These are phyloP conservation scores for Bifiguratus adelaidae DNA, from an alignment of 192 early-diverging fungal genomes.

Conservation along the genomic window DNA sequence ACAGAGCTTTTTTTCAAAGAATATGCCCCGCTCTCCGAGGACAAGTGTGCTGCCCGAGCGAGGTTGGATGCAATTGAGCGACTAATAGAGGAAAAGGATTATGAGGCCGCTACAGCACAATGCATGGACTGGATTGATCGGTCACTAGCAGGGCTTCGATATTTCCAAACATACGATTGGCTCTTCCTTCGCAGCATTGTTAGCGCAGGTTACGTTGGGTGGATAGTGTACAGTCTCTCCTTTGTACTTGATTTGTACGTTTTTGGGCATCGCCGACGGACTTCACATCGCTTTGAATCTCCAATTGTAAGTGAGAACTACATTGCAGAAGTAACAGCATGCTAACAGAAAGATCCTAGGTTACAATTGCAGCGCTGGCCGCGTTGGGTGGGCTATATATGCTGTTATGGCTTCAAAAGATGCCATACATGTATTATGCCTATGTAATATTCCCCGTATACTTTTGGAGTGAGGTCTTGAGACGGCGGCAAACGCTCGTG, in stretches of 20 bases:
- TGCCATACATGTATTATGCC: slow-evolving; percentile 78
- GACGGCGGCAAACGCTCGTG: slow-evolving; percentile 18
- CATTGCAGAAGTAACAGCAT: no score
- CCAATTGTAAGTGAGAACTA: background rate
- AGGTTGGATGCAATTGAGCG: slow-evolving; percentile 44
- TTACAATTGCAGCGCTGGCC: background rate
- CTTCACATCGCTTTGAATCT: background rate
- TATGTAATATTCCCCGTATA: slow-evolving; percentile 79
- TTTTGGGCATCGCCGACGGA: background rate
- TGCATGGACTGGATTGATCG: slow-evolving; percentile 51
- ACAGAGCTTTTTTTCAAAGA: slow-evolving; percentile 76
- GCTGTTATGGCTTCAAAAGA: slow-evolving; percentile 66
- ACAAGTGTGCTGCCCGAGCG: slow-evolving; percentile 32
- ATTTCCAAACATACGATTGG: slow-evolving; percentile 98
- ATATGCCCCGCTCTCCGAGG: slow-evolving; percentile 51
- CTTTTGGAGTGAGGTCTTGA: slow-evolving; percentile 66
- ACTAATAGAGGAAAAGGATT: slow-evolving; percentile 46
- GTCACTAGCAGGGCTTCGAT: slow-evolving; percentile 77
- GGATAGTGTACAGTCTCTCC: slow-evolving; percentile 77
- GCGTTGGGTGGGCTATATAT: slow-evolving; percentile 12
- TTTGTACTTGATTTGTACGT: slow-evolving; percentile 68
- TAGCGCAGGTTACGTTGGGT: slow-evolving; percentile 79
- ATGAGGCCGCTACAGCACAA: slow-evolving; percentile 54
- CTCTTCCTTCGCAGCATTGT: slow-evolving; percentile 78
- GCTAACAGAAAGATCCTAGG: no score